These are phyloP conservation scores for Plasmodium coatneyi DNA, from an alignment of 169 alveolate genomes.

Conservation along the genomic window DNA sequence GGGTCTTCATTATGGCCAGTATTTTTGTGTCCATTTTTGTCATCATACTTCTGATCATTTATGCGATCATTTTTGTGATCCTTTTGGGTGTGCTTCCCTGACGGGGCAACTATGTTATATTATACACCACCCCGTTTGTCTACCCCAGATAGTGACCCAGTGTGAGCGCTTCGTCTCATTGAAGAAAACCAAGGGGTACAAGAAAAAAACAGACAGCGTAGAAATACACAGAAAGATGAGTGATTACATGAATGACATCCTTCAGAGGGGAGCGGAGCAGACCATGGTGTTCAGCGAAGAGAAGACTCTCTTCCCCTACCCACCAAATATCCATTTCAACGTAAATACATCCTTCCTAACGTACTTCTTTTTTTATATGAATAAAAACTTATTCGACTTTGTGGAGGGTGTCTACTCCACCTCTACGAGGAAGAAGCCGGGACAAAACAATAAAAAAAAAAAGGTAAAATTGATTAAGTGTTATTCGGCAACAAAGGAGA, in stretches of 20 bases:
- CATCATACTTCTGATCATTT: too few relatives aligned
- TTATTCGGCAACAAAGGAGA: constrained; percentile 6
- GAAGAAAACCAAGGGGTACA: constrained; percentile 1
- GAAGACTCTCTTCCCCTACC: constrained; percentile 10
- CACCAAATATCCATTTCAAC: constrained; percentile 14
- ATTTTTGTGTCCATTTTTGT: not conserved
- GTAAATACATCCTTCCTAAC: constrained; percentile 54
- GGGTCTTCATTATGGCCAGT: not conserved
- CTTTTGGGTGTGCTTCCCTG: not conserved
- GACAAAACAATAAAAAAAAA: not conserved
- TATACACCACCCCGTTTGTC: not conserved
- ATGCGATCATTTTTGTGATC: too few relatives aligned
- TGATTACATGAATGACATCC: constrained; percentile 40
- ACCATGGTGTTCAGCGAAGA: constrained; percentile 30
- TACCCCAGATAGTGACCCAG: constrained; percentile 15
- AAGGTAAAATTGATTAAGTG: not conserved
- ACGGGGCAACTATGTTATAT: not conserved
- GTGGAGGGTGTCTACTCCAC: not conserved
- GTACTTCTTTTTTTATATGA: constrained; percentile 39
- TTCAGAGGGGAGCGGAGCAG: constrained; percentile 70
- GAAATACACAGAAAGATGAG: constrained; percentile 11
- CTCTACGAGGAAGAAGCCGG: not conserved
- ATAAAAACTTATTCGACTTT: constrained; percentile 24
- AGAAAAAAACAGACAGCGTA: constrained; percentile 7
- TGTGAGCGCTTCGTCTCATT: constrained; percentile 52